Percentiles rank a stretch among this genome's conserved stretches.
These are phyloP conservation scores for Suillus clintonianus DNA, from an alignment of 768 basidiomycete species.

Conservation along the genomic window DNA sequence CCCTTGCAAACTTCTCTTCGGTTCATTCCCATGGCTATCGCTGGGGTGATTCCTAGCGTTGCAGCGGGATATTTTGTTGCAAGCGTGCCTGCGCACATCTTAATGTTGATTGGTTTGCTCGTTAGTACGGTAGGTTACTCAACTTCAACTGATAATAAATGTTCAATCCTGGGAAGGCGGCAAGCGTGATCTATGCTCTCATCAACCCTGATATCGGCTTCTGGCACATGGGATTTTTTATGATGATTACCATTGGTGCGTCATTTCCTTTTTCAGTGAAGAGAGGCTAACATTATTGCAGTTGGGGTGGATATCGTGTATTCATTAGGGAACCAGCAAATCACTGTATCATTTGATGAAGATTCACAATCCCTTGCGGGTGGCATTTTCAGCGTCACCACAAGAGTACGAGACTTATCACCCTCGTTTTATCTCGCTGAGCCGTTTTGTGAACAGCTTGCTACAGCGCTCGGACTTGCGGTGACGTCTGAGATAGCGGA, in stretches of 20 bases:
- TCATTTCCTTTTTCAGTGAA: background rate
- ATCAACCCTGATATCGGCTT: conserved; percentile 32
- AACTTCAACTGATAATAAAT: background rate
- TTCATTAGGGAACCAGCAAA: conserved; percentile 34
- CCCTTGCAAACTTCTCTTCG: conserved; percentile 35
- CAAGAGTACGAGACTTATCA: conserved; percentile 17
- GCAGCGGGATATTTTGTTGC: conserved; percentile 22
- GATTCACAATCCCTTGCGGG: conserved; percentile 38
- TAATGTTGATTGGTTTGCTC: conserved; percentile 31
- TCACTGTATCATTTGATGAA: conserved; percentile 29
- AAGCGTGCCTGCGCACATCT: conserved; percentile 28
- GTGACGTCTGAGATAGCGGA: conserved; percentile 33
- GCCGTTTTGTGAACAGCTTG: conserved; percentile 22
- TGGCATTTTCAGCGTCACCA: conserved; percentile 36
- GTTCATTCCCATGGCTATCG: conserved; percentile 35
- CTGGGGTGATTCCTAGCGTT: conserved; percentile 24
- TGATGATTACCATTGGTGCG: conserved; percentile 29
- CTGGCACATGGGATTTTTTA: conserved; percentile 34
- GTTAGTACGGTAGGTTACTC: conserved; percentile 26
- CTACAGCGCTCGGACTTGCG: conserved; percentile 37
- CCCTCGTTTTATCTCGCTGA: background rate
- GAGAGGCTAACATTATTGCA: background rate
- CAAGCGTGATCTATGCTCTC: conserved; percentile 34
- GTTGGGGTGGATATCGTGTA: conserved; percentile 33
- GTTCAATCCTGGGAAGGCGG: conserved; percentile 17